Base-by-base conservation (phyloP, 306 rosid species). In the Vachellia collinsii region DNA sequence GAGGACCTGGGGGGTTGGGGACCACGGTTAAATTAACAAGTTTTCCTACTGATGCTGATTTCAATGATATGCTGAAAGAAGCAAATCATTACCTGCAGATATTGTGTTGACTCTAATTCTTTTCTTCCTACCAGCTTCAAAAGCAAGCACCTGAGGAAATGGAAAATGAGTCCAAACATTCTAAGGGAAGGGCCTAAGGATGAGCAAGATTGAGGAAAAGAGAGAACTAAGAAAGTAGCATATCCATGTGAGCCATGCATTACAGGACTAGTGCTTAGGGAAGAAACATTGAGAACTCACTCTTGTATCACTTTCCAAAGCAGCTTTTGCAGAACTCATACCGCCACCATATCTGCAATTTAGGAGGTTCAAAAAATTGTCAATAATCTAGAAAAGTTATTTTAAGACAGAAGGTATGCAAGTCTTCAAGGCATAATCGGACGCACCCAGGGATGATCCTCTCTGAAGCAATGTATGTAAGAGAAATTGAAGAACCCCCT, bases 311-410 rank as follows among this genome's bases (percentile, higher is more conserved):
- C 97, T 93, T 88, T 93, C 97, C 74, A 93, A 87, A 70, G 97
- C 94, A 76, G 97, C 97, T 86, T 93, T 93, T 68, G 97, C 97
- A 64, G 97, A 91, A 88, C 97, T 93, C 97, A 93, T 93, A 39
- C 97, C 97, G 20, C 97, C 97, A 76, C 97, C 97, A 72, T 93
- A 93, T 70, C 97, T 93, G 84, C 44, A 77, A 8, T 71, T 19
- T 1, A 56, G 48, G 6, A 29, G 69, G 66, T 46, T 62, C 44
- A 76, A 37, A 37, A 44, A 51, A 8, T 6, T 23, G 67, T 61
- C 39, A 61, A 25, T 25, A 29, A 29, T 29, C 17, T 25, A 5
- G 19, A 61, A 38, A 61, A 25, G 67, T 61, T 25, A 61, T 61
- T 61, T 23, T 25, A 11, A 23, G 67, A 23, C 38, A 25, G 9